These are phyloP conservation scores for Diplocarpon mali DNA, from an alignment of 2,329 filamentous ascomycete genomes.

Conservation along the genomic window DNA sequence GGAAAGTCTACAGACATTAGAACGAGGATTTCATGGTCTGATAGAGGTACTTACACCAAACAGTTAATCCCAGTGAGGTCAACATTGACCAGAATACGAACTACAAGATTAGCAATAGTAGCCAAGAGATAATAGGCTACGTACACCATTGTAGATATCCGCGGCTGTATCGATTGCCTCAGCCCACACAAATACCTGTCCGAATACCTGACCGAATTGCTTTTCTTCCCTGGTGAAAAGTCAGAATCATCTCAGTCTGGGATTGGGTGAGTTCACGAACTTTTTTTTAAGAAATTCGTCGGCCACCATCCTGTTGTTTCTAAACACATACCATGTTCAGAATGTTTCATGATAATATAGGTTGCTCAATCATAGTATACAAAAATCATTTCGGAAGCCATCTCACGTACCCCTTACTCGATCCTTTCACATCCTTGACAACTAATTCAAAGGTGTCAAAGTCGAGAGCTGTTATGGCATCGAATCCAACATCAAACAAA, in stretches of 20 bases:
- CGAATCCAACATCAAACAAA: constrained; percentile 90
- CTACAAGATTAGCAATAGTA: constrained; percentile 31
- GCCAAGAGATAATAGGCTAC: constrained; percentile 25
- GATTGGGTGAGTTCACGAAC: constrained; percentile 39
- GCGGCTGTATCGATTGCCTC: constrained; percentile 72
- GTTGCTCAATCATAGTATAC: constrained; percentile 33
- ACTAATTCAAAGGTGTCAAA: constrained; percentile 82
- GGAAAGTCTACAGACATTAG: constrained; percentile 59
- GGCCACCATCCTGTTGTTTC: constrained; percentile 33
- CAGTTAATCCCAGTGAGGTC: constrained; percentile 75
- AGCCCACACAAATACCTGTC: constrained; percentile 59
- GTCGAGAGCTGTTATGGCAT: constrained; percentile 87
- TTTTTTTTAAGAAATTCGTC: constrained; percentile 56
- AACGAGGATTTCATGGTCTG: neutral
- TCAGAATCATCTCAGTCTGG: constrained; percentile 23
- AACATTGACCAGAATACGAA: constrained; percentile 95
- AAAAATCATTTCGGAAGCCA: constrained; percentile 80
- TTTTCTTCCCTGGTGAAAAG: constrained; percentile 55
- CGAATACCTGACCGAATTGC: constrained; percentile 58
- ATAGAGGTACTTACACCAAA: constrained; percentile 70
- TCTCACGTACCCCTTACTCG: constrained; percentile 96
- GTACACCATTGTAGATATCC: constrained; percentile 83
- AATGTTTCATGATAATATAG: constrained; percentile 22
- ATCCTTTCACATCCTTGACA: constrained; percentile 77
- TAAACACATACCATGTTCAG: constrained; percentile 28